Evolutionary conservation across 2,329 filamentous ascomycete genomes (phyloP).

Genomic region (Fusarium nanum): DNA sequence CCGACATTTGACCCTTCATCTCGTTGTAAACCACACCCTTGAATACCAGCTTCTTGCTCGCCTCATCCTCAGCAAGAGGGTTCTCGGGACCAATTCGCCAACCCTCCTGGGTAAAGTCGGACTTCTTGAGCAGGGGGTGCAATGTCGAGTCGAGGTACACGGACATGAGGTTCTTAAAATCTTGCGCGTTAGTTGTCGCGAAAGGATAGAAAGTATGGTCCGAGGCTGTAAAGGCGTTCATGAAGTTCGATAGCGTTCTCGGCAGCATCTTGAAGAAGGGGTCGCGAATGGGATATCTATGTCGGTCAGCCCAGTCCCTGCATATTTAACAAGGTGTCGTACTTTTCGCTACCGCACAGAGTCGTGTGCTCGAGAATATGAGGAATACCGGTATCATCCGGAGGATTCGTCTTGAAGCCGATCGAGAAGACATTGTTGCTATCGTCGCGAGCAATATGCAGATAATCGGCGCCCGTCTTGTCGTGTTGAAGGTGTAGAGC

Average conservation of each 20-base stretch:
- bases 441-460: constrained; percentile 94
- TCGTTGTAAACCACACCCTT: constrained; percentile 99
- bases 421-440: constrained; percentile 99
- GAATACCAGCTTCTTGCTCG: constrained; percentile 82
- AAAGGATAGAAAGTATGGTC: constrained; percentile 99
- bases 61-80: constrained; percentile 67
- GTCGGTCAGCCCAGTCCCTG: constrained; percentile 43
- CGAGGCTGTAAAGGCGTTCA: constrained; percentile 98
- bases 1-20: constrained; percentile 99
- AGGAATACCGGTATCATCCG: constrained; percentile 93
- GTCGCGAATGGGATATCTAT: constrained; percentile 93
- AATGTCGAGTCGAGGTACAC: constrained; percentile 97
- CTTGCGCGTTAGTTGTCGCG: constrained; percentile 93
- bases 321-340: constrained; percentile 42
- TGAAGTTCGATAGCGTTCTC: constrained; percentile 97
- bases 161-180: constrained; percentile 95
- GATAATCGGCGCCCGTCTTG: constrained; percentile 94
- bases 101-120: constrained; percentile 95
- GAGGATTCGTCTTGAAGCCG: constrained; percentile 98
- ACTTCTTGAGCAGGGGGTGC: constrained; percentile 86
- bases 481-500: constrained; percentile 92
- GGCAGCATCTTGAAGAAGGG: constrained; percentile 99
- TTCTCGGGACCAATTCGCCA: constrained; percentile 97
- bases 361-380: constrained; percentile 99
- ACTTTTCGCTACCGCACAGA: constrained; percentile 94